Base-by-base conservation (phyloP, 192 early-diverging fungal genomes). In the Backusella tuberculispora region DNA sequence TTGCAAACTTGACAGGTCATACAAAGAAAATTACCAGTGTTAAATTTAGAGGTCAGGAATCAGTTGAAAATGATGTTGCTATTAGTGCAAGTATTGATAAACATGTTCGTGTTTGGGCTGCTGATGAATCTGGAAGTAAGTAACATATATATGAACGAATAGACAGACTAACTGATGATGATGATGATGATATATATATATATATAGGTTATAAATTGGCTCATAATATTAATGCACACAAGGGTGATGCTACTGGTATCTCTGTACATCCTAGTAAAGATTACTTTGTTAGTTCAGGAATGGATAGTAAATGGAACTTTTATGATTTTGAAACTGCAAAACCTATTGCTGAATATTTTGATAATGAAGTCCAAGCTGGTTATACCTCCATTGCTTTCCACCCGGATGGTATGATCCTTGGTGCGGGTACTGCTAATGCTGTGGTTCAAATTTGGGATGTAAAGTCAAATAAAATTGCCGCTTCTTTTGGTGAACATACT, bases 371-470 rank as follows among this genome's bases (percentile, higher is more conserved):
- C 63, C 70, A 70, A 73, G 78, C 50, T 66, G 91, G 88, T 38
- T 95, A 91, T 77, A 86, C 88, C 6, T 75, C 87, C 2, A 85
- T 87, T 63, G 74, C 86, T 17, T 95, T 97, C 86, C 98, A 98
- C 82, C 97, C 97, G 2, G 98, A 99, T 80, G 97, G 96, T 74
- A 82, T 93, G 66, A 89, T 99, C 56, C 72, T 97, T 29, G 97
- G 85, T 10, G 89, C 94, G 5, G 95, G 93, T 48, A 92, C 91
- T 0, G 66, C 78, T 41, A 92, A 95, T 60, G 86, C 88, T 2
- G 77, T 85, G 47, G 87, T 96, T 26, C 88, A 89, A 34, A 90
- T 98, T 50, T 93, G 95, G 89, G 96, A 98, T 81, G 81, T 97
- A 66, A 95, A 91, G 73, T 83, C 87, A 13, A 87, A 89, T 74